Evolutionary conservation across 306 rosid species (phyloP).

Genomic region (Urtica urens): DNA sequence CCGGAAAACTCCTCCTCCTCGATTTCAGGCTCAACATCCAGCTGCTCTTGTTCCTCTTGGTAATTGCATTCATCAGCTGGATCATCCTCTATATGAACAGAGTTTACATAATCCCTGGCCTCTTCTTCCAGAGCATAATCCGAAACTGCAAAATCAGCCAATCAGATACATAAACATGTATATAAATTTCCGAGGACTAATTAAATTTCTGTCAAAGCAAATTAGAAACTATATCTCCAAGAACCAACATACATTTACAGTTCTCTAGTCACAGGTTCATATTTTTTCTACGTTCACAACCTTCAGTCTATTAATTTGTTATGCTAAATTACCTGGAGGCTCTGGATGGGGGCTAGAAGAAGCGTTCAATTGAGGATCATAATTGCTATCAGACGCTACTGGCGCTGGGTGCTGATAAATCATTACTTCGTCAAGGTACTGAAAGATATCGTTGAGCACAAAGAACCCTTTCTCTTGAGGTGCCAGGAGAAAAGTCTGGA

Average conservation of each 20-base stretch:
- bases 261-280: neutral
- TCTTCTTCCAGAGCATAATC: conserved; percentile 81
- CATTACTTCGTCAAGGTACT: conserved; percentile 46
- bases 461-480: conserved; percentile 90
- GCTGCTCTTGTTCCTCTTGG: conserved; percentile 69
- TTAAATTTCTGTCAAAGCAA: too few species aligned
- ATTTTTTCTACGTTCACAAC: too few species aligned
- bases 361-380: conserved; percentile 40
- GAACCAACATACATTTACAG: too few species aligned
- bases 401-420: conserved; percentile 34
- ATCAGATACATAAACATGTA: conserved; percentile 4
- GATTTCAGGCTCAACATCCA: conserved; percentile 53
- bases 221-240: too few species aligned
- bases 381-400: conserved; percentile 29
- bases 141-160: conserved; percentile 32
- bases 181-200: too few species aligned
- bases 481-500: conserved; percentile 80
- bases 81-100: conserved; percentile 74
- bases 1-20: conserved; percentile 69
- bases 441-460: conserved; percentile 81
- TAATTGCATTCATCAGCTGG: conserved; percentile 75
- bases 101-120: conserved; percentile 54
- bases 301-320: too few species aligned
- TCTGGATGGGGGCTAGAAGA: conserved; percentile 47
- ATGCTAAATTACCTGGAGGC: conserved; percentile 53